Evolutionary conservation across 441 rosid genomes (phyloP).

Genomic region (Sinapis alba): DNA sequence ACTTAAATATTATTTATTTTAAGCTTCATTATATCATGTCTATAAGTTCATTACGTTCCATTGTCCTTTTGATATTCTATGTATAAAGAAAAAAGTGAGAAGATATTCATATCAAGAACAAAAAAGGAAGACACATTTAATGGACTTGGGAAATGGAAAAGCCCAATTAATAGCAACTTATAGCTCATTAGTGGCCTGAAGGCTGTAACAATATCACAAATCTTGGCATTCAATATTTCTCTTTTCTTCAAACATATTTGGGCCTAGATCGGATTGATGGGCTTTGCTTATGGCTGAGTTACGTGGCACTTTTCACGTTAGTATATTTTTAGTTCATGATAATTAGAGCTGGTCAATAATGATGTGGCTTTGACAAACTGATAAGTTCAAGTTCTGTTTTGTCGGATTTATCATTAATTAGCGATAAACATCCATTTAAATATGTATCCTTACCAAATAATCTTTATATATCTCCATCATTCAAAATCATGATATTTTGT

Average conservation of each 20-base stretch:
- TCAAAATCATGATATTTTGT: background rate
- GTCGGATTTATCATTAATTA: conserved; percentile 14
- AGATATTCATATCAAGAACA: background rate
- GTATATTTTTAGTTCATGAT: background rate
- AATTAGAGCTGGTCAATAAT: conserved; percentile 17
- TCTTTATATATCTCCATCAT: background rate
- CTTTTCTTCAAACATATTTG: background rate
- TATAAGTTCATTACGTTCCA: background rate
- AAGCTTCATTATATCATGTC: background rate
- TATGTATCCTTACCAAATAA: background rate
- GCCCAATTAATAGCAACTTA: background rate
- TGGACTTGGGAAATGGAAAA: background rate
- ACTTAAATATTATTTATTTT: background rate
- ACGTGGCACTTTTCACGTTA: conserved; percentile 26
- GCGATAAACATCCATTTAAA: conserved; percentile 4
- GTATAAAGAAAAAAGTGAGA: background rate
- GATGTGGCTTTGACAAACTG: conserved; percentile 29
- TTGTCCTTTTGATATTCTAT: background rate
- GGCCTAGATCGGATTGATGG: background rate
- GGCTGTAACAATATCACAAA: background rate
- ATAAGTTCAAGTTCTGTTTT: background rate
- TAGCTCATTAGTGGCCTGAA: background rate
- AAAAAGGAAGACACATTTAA: background rate
- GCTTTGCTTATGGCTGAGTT: conserved; percentile 2
- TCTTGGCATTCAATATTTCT: background rate